These are phyloP conservation scores for Fraxinus velutina DNA, from an alignment of 305 asterid species.

Conservation along the genomic window DNA sequence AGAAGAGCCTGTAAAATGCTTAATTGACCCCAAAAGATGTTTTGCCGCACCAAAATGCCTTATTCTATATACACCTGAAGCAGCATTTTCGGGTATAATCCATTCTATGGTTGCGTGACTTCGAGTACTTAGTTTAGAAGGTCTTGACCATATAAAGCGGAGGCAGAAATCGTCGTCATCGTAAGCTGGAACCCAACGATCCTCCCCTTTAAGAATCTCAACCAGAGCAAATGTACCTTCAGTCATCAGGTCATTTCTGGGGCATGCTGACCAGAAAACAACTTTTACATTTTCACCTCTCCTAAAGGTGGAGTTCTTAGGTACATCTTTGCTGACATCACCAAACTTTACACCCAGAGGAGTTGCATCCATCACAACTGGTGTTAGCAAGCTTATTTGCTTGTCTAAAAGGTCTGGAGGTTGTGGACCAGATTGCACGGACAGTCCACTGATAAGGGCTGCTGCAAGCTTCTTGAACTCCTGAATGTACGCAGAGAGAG, in stretches of 20 bases:
- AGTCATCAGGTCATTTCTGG: conserved; percentile 91
- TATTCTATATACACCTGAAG: conserved; percentile 76
- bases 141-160: conserved; percentile 87
- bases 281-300: conserved; percentile 68
- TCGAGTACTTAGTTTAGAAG: conserved; percentile 60
- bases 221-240: conserved; percentile 96
- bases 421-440: conserved; percentile 65
- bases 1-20: conserved; percentile 80
- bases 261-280: conserved; percentile 85
- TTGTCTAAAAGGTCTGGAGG: conserved; percentile 78
- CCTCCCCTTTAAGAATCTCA: conserved; percentile 62
- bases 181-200: conserved; percentile 71
- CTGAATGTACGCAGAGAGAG: conserved; percentile 83
- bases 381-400: conserved; percentile 71
- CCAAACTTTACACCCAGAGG: conserved; percentile 70
- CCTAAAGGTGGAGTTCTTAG: conserved; percentile 62
- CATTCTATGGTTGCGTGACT: conserved; percentile 78
- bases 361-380: conserved; percentile 72
- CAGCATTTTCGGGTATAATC: conserved; percentile 67
- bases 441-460: conserved; percentile 48
- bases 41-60: conserved; percentile 93
- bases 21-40: conserved; percentile 57
- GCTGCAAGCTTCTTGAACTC: conserved; percentile 74
- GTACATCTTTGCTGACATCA: conserved; percentile 60
- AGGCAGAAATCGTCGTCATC: conserved; percentile 91